Evolutionary conservation across 176 grass and related monocot species (phyloP).

Genomic region (Aegilops longissima): DNA sequence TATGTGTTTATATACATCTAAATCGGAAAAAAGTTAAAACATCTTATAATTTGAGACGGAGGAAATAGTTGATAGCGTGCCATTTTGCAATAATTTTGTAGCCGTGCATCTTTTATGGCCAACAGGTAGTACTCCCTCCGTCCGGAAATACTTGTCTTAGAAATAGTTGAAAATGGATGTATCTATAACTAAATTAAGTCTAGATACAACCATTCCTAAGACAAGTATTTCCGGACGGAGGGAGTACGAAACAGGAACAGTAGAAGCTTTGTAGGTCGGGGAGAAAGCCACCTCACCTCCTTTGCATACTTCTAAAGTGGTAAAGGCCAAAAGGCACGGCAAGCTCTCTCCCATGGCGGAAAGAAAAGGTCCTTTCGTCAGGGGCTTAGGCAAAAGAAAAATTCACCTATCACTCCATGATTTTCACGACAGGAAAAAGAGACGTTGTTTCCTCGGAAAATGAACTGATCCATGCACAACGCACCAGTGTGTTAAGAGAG

Average conservation of each 20-base stretch:
- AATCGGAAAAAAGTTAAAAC: too few relatives aligned
- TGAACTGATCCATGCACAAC: slow-evolving; percentile 11
- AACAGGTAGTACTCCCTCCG: slow-evolving; percentile 15
- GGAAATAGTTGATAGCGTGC: too few relatives aligned
- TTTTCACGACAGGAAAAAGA: slow-evolving; percentile 21
- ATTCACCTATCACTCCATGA: slow-evolving; percentile 31
- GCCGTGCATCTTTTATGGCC: neutral
- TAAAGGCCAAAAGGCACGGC: slow-evolving; percentile 10
- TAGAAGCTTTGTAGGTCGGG: slow-evolving; percentile 41
- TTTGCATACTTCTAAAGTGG: slow-evolving; percentile 42
- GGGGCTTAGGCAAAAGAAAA: slow-evolving; percentile 1
- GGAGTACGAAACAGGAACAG: neutral
- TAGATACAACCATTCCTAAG: too few relatives aligned
- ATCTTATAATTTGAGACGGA: too few relatives aligned
- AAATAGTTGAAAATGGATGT: too few relatives aligned
- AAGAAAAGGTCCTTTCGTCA: slow-evolving; percentile 44
- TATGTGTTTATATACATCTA: too few relatives aligned
- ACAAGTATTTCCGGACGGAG: too few relatives aligned
- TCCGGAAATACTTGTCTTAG: too few relatives aligned
- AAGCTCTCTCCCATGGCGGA: slow-evolving; percentile 10
- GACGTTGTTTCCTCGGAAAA: slow-evolving; percentile 27
- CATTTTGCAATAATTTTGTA: neutral
- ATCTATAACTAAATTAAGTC: too few relatives aligned
- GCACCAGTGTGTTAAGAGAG: neutral
- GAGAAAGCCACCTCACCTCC: slow-evolving; percentile 29